Evolutionary conservation across 2,329 filamentous ascomycete species (phyloP).

Genomic region (Calonectria henricotiae): DNA sequence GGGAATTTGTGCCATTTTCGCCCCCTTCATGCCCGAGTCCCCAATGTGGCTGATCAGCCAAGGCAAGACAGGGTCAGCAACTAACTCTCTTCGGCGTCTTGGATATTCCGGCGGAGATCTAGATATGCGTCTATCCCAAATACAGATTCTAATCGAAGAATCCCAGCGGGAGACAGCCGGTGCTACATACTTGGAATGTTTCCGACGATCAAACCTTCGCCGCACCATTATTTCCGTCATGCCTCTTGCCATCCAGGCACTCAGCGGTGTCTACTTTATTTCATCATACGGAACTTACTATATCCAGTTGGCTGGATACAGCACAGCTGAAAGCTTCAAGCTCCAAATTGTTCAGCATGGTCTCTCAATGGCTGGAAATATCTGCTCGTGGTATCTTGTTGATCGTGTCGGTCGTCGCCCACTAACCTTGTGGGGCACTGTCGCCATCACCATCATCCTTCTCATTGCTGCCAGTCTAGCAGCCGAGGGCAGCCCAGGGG

Average conservation of each 20-base stretch:
- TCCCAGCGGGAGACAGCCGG: conserved; percentile 57
- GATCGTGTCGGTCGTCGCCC: conserved; percentile 58
- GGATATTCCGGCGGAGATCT: conserved; percentile 51
- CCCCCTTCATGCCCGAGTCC: conserved; percentile 62
- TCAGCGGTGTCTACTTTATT: conserved; percentile 58
- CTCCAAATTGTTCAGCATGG: conserved; percentile 61
- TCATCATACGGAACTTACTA: conserved; percentile 62
- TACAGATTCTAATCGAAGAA: conserved; percentile 55
- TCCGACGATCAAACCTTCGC: conserved; percentile 58
- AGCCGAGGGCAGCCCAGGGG: conserved; percentile 31
- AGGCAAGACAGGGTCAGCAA: conserved; percentile 56
- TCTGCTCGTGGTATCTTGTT: conserved; percentile 60
- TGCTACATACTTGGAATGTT: conserved; percentile 60
- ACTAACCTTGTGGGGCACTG: conserved; percentile 58
- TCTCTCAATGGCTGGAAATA: conserved; percentile 59
- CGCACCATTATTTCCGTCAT: conserved; percentile 60
- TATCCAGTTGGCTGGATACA: conserved; percentile 61
- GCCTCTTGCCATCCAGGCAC: conserved; percentile 57
- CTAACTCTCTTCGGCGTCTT: conserved; percentile 56
- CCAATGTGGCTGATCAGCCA: conserved; percentile 60
- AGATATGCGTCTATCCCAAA: conserved; percentile 51
- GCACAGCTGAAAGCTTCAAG: conserved; percentile 56
- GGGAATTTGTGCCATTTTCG: conserved; percentile 50
- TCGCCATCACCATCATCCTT: conserved; percentile 57
- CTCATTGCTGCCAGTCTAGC: conserved; percentile 59